Percentiles rank a stretch among this genome's conserved stretches.
These are phyloP conservation scores for Epichloe sibirici DNA, from an alignment of 2,329 filamentous ascomycete species.

Conservation along the genomic window DNA sequence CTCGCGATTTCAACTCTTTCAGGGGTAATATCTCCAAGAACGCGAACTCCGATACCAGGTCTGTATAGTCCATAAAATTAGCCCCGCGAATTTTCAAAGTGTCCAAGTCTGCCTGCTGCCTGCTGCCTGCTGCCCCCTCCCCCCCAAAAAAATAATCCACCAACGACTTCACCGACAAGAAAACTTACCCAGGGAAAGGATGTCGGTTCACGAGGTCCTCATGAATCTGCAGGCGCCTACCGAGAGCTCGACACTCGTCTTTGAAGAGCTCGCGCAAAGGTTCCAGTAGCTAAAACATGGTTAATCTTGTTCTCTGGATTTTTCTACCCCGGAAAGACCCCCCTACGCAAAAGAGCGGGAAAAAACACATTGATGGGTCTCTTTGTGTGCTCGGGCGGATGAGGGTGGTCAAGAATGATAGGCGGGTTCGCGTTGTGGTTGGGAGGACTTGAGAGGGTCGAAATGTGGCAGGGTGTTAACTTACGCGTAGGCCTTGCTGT, in stretches of 20 bases:
- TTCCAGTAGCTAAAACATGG: conserved; percentile 55
- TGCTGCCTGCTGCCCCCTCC: too few species aligned
- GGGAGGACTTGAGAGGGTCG: background rate
- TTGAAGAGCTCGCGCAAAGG: conserved; percentile 25
- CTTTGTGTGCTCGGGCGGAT: too few species aligned
- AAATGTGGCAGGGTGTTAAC: background rate
- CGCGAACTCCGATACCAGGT: conserved; percentile 55
- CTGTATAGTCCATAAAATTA: conserved; percentile 26
- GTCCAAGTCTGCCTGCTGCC: too few species aligned
- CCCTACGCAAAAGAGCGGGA: too few species aligned
- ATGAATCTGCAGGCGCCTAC: conserved; percentile 19
- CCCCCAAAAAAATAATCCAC: too few species aligned
- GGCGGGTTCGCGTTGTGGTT: too few species aligned
- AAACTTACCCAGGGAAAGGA: conserved; percentile 7
- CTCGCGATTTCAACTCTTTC: conserved; percentile 69
- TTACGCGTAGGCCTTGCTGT: conserved; percentile 5
- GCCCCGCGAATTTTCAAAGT: background rate
- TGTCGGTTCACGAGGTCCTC: conserved; percentile 20
- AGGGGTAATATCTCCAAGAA: conserved; percentile 72
- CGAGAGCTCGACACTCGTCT: conserved; percentile 47
- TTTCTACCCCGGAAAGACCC: too few species aligned
- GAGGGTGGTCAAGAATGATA: too few species aligned
- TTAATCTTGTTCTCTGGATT: background rate
- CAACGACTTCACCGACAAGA: background rate
- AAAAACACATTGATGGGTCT: too few species aligned